These are phyloP conservation scores for Seiridium cupressi DNA, from an alignment of 2,329 filamentous ascomycete species.

Conservation along the genomic window DNA sequence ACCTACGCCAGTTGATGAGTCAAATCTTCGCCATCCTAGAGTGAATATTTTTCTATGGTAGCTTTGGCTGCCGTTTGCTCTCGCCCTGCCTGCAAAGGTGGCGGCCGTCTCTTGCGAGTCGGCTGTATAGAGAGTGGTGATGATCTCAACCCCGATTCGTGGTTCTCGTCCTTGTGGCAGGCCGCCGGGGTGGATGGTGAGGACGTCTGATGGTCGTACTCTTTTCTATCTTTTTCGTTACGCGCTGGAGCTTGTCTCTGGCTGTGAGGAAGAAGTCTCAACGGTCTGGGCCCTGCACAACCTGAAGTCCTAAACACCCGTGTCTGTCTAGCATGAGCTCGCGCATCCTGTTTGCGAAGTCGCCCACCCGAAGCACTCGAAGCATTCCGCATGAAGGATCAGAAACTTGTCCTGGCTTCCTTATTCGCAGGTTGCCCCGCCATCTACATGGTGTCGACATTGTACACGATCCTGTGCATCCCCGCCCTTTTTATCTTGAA, in stretches of 20 bases:
- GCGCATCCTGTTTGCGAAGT: too few relatives aligned
- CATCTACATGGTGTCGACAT: too few relatives aligned
- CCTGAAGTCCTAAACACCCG: too few relatives aligned
- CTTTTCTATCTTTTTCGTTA: conserved; percentile 53
- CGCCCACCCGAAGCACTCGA: too few relatives aligned
- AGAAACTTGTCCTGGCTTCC: too few relatives aligned
- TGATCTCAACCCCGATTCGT: conserved; percentile 80
- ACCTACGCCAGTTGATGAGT: conserved; percentile 93
- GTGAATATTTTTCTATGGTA: conserved; percentile 63
- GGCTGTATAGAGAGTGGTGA: conserved; percentile 84
- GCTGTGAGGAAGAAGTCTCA: conserved; percentile 49
- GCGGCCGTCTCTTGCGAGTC: conserved; percentile 39
- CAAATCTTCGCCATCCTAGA: conserved; percentile 85
- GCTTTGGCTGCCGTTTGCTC: conserved; percentile 44
- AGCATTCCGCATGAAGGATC: too few relatives aligned
- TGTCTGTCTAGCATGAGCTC: too few relatives aligned
- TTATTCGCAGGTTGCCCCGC: too few relatives aligned
- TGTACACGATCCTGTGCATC: too few relatives aligned
- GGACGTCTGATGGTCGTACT: conserved; percentile 82
- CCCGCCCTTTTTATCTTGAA: too few relatives aligned
- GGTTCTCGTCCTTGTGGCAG: conserved; percentile 73
- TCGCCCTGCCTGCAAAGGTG: conserved; percentile 61
- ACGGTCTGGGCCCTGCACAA: too few relatives aligned
- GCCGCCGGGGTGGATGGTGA: conserved; percentile 76
- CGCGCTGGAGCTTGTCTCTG: conserved; percentile 42